Evolutionary conservation across 1,139 yeast genomes (phyloP).

Genomic region (Diutina scorzettiae): DNA sequence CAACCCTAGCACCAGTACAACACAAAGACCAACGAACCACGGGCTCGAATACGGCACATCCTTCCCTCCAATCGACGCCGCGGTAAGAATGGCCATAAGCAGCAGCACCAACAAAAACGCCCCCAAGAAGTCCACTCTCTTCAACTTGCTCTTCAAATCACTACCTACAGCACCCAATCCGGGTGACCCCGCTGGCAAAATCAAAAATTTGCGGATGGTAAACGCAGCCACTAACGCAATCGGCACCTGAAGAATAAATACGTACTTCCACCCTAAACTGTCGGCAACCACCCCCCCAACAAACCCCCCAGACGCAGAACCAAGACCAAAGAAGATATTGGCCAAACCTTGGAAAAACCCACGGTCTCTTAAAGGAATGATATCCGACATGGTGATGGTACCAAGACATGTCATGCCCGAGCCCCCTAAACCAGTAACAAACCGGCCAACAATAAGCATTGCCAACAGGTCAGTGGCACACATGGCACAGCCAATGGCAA

Average conservation of each 20-base stretch:
- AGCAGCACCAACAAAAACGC: slow-evolving; percentile 46
- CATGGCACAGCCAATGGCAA: slow-evolving; percentile 28
- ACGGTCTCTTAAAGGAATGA: slow-evolving; percentile 39
- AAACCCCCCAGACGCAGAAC: slow-evolving; percentile 60
- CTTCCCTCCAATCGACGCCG: slow-evolving; percentile 60
- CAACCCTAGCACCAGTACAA: slow-evolving; percentile 15
- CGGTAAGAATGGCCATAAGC: slow-evolving; percentile 42
- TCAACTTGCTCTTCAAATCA: slow-evolving; percentile 32
- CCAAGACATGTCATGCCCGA: slow-evolving; percentile 41
- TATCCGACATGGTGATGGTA: slow-evolving; percentile 40
- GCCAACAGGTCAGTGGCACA: slow-evolving; percentile 28
- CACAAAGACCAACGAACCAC: slow-evolving; percentile 14
- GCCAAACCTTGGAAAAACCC: slow-evolving; percentile 44
- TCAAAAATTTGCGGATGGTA: slow-evolving; percentile 23
- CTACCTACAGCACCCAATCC: slow-evolving; percentile 29
- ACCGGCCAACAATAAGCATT: slow-evolving; percentile 46
- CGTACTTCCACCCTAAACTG: slow-evolving; percentile 69
- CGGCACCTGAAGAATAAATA: slow-evolving; percentile 47
- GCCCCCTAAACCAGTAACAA: slow-evolving; percentile 47
- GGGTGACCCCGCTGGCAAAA: slow-evolving; percentile 38
- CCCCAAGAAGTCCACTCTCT: slow-evolving; percentile 64
- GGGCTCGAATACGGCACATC: slow-evolving; percentile 29
- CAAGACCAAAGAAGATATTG: slow-evolving; percentile 56
- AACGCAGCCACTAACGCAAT: slow-evolving; percentile 40
- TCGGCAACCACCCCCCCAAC: slow-evolving; percentile 62